Percentiles rank a stretch among this genome's conserved stretches.
Evolutionary conservation across 495 filamentous ascomycete species (phyloP).

Genomic region (Xylaria scruposa): DNA sequence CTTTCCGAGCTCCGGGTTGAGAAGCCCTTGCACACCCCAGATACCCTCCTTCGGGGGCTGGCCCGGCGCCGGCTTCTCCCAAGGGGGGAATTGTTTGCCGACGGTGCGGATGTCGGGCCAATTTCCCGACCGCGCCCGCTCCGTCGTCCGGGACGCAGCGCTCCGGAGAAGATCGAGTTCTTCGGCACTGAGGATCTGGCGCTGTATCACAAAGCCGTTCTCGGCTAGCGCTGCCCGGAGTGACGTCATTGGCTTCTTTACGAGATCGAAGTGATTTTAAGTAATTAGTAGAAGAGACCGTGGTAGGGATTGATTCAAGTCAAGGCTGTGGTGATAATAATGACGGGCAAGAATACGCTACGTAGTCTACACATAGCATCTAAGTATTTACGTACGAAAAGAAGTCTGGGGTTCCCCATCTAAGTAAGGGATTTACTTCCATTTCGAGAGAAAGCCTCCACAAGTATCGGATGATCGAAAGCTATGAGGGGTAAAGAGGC

Average conservation of each 20-base stretch:
- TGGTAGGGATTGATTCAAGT: neutral
- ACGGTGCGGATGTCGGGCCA: conserved; percentile 85
- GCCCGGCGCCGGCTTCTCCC: conserved; percentile 60
- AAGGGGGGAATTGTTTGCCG: conserved; percentile 86
- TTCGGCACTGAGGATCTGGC: conserved; percentile 36
- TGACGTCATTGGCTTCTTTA: conserved; percentile 16
- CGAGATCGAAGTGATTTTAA: neutral
- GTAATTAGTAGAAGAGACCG: neutral
- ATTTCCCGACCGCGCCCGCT: conserved; percentile 62
- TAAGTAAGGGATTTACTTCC: neutral
- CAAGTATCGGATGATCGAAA: neutral
- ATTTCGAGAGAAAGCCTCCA: conserved; percentile 5
- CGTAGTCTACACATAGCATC: neutral
- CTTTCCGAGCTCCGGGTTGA: conserved; percentile 69
- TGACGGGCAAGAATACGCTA: neutral
- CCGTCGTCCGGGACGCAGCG: conserved; percentile 59
- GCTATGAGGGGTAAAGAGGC: neutral
- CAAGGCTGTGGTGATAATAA: neutral
- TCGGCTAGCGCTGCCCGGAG: conserved; percentile 24
- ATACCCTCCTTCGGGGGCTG: conserved; percentile 63
- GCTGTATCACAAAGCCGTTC: conserved; percentile 57
- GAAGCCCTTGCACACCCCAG: conserved; percentile 85
- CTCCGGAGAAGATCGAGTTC: conserved; percentile 53
- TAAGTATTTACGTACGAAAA: neutral
- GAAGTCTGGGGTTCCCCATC: neutral